Conservation (phyloP, 176 grass and related monocot species). For the Avena eriantha region DNA sequence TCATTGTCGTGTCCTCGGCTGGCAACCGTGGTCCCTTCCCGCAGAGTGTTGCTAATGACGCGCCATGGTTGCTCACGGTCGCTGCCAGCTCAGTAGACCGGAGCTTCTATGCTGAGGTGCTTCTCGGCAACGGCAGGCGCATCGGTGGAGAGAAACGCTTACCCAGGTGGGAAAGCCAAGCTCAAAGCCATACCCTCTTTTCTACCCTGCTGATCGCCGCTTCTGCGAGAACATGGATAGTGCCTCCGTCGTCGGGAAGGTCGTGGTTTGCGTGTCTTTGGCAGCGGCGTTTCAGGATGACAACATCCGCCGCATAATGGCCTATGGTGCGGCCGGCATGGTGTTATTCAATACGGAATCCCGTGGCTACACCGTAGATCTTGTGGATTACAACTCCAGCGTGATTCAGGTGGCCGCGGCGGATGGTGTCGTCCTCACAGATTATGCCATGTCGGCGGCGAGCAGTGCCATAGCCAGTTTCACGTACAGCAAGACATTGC, state of each 20-base stretch:
- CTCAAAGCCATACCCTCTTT: constrained; percentile 6
- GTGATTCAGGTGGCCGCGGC: constrained; percentile 18
- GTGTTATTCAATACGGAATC: constrained; percentile 2
- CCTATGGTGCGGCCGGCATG: background rate
- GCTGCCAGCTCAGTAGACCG: constrained; percentile 42
- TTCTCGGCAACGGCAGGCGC: background rate
- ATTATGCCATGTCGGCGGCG: background rate
- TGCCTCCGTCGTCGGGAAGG: background rate
- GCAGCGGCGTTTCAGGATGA: background rate
- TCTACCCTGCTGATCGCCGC: background rate
- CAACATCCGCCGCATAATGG: background rate
- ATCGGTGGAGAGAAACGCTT: constrained; percentile 19
- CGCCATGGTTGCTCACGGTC: constrained; percentile 69
- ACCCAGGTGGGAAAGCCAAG: background rate
- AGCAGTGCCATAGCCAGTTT: background rate
- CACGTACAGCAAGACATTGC: constrained; percentile 28
- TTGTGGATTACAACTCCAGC: constrained; percentile 21
- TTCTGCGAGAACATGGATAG: background rate
- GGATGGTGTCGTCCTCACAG: background rate
- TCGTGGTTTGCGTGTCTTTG: background rate
- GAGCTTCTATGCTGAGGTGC: constrained; percentile 17
- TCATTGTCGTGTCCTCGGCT: constrained; percentile 44
- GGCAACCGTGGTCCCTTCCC: constrained; percentile 31
- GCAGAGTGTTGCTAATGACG: constrained; percentile 34
- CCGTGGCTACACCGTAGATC: background rate